phyloP scores from a whole-genome alignment of 306 rosid species.

The Senna tora region DNA sequence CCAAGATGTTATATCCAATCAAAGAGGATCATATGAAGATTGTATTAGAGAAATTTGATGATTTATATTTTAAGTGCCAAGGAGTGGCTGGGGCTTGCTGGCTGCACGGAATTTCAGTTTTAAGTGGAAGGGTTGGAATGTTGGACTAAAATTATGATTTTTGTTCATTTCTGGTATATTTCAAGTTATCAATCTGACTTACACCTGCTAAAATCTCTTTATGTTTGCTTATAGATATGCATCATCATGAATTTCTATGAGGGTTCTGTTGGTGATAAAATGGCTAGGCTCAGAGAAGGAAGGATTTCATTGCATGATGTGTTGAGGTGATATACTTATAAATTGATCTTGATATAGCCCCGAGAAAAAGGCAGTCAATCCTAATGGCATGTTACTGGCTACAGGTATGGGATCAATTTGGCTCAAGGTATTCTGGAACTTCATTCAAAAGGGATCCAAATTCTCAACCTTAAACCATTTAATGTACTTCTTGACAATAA shows the following conservation, averaged over 20 bases:
- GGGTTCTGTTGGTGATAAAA: conserved; percentile 89
- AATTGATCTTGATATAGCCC: conserved; percentile 21
- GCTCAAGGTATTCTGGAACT: conserved; percentile 72
- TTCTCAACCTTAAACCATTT: conserved; percentile 82
- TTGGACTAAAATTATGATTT: conserved; percentile 37
- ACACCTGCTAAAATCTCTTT: conserved; percentile 29
- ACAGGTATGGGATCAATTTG: conserved; percentile 81
- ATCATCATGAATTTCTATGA: conserved; percentile 78
- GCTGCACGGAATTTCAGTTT: conserved; percentile 71
- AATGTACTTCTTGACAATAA: conserved; percentile 70
- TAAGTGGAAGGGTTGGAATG: conserved; percentile 78
- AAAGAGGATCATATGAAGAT: conserved; percentile 68
- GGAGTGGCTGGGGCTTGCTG: conserved; percentile 56
- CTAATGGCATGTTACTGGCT: conserved; percentile 42
- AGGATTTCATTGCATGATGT: conserved; percentile 66
- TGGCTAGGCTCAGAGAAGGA: conserved; percentile 78
- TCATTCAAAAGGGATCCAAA: conserved; percentile 69
- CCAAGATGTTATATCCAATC: conserved; percentile 72
- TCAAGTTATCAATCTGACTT: conserved; percentile 23
- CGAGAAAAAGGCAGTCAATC: neutral
- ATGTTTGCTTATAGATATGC: conserved; percentile 60
- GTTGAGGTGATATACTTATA: conserved; percentile 62
- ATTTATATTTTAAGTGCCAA: conserved; percentile 63
- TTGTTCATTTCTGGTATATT: conserved; percentile 16
- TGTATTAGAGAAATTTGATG: conserved; percentile 62